A percentile compares a stretch with the other conserved stretches of the same genome.
phyloP scores from a whole-genome alignment of 1,284 basidiomycete genomes.

The Bjerkandera adusta region DNA sequence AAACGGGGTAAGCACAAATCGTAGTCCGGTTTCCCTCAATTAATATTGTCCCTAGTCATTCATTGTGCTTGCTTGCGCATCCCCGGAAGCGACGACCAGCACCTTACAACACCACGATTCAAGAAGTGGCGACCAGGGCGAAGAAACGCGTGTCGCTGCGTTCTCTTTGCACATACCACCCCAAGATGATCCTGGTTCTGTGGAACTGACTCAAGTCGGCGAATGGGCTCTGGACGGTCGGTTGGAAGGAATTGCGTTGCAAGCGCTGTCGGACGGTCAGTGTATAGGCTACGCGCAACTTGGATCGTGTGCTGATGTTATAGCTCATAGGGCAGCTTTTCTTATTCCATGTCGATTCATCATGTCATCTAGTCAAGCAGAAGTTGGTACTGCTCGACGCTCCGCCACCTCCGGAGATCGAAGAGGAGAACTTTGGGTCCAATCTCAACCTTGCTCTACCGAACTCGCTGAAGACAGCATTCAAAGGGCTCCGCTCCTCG shows the following conservation, averaged over 20 bases:
- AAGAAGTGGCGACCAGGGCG: conserved; percentile 33
- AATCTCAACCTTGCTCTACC: conserved; percentile 36
- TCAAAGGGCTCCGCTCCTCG: conserved; percentile 33
- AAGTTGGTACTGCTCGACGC: conserved; percentile 16
- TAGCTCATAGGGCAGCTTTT: conserved; percentile 19
- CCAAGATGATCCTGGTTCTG: conserved; percentile 33
- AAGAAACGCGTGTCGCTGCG: conserved; percentile 43
- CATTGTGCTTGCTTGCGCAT: conserved; percentile 38
- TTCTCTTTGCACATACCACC: conserved; percentile 43
- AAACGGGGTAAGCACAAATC: conserved; percentile 1
- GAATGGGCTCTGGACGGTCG: conserved; percentile 55
- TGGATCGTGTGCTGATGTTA: too few species aligned
- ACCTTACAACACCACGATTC: conserved; percentile 25
- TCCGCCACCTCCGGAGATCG: conserved; percentile 11
- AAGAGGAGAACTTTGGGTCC: conserved; percentile 20
- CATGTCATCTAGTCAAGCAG: conserved; percentile 22
- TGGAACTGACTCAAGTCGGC: conserved; percentile 45
- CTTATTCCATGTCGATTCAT: conserved; percentile 25
- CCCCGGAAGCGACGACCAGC: conserved; percentile 37
- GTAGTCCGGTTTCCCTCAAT: not conserved
- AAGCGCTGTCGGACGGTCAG: conserved; percentile 45
- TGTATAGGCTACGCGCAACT: conserved; percentile 1
- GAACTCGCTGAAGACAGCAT: conserved; percentile 56
- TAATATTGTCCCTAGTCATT: conserved; percentile 2
- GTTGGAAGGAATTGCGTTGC: conserved; percentile 42